Base-by-base conservation (phyloP, 192 early-diverging fungal genomes). In the Umbelopsis ramanniana region DNA sequence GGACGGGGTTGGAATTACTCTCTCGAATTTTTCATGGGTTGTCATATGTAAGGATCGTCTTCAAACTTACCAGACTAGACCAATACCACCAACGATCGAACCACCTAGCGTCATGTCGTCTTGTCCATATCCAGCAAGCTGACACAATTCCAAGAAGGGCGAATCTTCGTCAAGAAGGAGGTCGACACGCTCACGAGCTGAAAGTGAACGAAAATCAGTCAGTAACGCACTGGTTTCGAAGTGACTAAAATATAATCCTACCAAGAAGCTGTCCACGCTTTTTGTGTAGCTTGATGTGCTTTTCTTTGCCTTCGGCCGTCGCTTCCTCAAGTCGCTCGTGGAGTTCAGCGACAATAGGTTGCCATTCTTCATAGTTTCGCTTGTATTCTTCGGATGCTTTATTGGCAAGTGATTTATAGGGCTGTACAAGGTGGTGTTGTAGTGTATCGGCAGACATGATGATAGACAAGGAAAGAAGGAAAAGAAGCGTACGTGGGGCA, bases 61-160 rank as follows among this genome's bases (percentile, higher is more conserved):
- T 54, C 23, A 5, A 35, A 60, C 33, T 71, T 84, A 89, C 87
- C 87, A 83, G 37, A 90, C 84, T 60, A 90, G 82, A 53, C 89
- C 89, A 45, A 90, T 89, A 55, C 88, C 89, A 40, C 76, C 81
- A 17, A 90, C 88, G n/a, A 85, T 71, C 9, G 89, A 90, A 19
- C 88, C 89, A 50, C 88, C 88, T 12, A 89, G 46, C 23, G 89
- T 90, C 88, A 88, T 88, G 47, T 86, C 86, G 29, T 89, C 84
- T 47, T 88, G 88, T 12, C 78, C 83, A 54, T 79, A 85, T n/a
- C 89, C 89, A 52, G 89, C 89, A 46, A 90, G 74, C 12, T 88
- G 81, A 48, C 84, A 82, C 33, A 90, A 60, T 75, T 90, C 89
- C 46, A 90, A 72, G 38, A 89, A 89, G 37, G 89, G 89, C 22